Evolutionary conservation across 2,329 filamentous ascomycete genomes (phyloP).

Genomic region (Cercospora zeae-maydis): DNA sequence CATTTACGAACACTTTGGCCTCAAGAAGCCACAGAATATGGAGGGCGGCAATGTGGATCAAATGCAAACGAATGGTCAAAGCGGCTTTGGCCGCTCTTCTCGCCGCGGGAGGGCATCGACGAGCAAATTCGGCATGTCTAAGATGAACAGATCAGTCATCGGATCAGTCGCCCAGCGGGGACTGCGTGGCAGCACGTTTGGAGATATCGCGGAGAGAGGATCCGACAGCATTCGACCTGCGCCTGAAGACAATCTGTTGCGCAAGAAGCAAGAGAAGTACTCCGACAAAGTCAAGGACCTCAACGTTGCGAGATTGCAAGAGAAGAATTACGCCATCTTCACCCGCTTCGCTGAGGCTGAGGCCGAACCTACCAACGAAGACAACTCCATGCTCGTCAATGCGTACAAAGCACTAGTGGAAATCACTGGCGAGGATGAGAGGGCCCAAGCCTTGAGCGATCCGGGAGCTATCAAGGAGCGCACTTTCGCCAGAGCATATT

Average conservation of each 20-base stretch:
- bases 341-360: slow-evolving; percentile 74
- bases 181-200: slow-evolving; percentile 34
- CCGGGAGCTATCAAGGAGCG: slow-evolving; percentile 69
- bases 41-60: slow-evolving; percentile 35
- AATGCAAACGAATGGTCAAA: slow-evolving; percentile 23
- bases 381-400: slow-evolving; percentile 63
- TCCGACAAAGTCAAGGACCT: slow-evolving; percentile 74
- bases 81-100: slow-evolving; percentile 54
- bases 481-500: slow-evolving; percentile 70
- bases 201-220: slow-evolving; percentile 48
- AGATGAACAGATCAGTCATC: slow-evolving; percentile 79
- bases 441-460: slow-evolving; percentile 56
- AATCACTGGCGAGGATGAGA: slow-evolving; percentile 70
- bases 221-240: slow-evolving; percentile 46
- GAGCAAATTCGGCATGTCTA: slow-evolving; percentile 64
- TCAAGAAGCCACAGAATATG: slow-evolving; percentile 49
- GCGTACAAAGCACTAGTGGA: slow-evolving; percentile 78
- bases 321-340: slow-evolving; percentile 67
- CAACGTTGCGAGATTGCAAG: slow-evolving; percentile 67
- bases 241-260: slow-evolving; percentile 70
- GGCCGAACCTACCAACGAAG: slow-evolving; percentile 62
- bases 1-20: slow-evolving; percentile 95
- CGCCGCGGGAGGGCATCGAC: slow-evolving; percentile 41
- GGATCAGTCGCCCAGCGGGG: slow-evolving; percentile 65
- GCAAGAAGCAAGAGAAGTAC: slow-evolving; percentile 81